Evolutionary conservation across 345 rosid species (phyloP), one percentile per base, ranked within the genome.

Genomic region (Microcos paniculata): DNA sequence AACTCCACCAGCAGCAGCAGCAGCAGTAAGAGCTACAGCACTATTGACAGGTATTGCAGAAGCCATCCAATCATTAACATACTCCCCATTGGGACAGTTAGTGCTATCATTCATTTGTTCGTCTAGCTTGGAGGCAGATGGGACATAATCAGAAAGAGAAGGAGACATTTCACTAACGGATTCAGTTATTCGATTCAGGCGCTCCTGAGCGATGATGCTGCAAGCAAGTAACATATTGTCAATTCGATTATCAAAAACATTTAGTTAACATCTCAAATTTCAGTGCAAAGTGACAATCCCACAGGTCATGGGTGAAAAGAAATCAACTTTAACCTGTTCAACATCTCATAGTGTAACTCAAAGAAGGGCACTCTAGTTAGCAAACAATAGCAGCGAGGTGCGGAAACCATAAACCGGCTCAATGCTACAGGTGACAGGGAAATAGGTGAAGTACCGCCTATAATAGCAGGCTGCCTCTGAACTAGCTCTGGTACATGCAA

Each of bases 191-290:
- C 99, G 84, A 77, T 89, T 92, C 81, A 96, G 88, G 53, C 98
- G 98, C 89, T 96, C 99, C 81, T 96, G 99, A 73, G 99, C 92
- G 72, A 93, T 87, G 79, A 96, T 91, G 75, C 99, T 96, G 93
- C 94, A 90, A 72, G 80, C 81, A 83, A 77, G 77, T 74, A 80
- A 82, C 78, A 59, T 56, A 62, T 63, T 70, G 69, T 78, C 62
- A 80, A 76, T 76, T 51, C 46, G 14, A 55, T 48, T 6, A 70
- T 59, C 35, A 71, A 33, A 38, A 57, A 52, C 61, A 28, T 18
- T 33, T 31, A 26, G 19, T 64, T 13, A 42, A 18, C 78, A 51
- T 81, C 71, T 21, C 35, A 71, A 18, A 42, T 62, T 72, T 73
- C 72, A 76, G 63, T 69, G 66, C 66, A 65, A 71, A 43, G 40